Percentiles rank a stretch among this genome's conserved stretches.
These are phyloP conservation scores for Licmophora abbreviata DNA, from an alignment of 108 stramenopile genomes.

Conservation along the genomic window DNA sequence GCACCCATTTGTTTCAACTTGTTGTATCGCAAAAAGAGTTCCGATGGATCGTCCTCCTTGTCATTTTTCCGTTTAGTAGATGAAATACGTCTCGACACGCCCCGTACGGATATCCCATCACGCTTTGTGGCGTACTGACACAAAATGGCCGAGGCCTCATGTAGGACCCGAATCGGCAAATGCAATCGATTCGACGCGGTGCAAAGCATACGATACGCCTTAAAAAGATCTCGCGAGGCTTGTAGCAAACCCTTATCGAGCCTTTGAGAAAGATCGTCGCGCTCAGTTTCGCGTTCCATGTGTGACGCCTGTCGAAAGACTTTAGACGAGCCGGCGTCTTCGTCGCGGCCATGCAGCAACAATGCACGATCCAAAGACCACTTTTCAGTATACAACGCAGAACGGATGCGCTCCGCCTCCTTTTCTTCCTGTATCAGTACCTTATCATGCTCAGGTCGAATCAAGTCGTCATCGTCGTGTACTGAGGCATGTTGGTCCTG, in stretches of 20 bases:
- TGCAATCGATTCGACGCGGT: constrained; percentile 16
- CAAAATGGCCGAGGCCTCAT: constrained; percentile 24
- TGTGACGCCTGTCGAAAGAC: neutral
- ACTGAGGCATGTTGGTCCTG: too few species aligned
- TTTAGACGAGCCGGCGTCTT: constrained; percentile 7
- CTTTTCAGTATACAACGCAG: constrained; percentile 35
- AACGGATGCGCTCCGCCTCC: constrained; percentile 14
- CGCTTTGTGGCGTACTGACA: constrained; percentile 24
- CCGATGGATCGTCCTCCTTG: constrained; percentile 9
- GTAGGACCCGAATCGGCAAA: constrained; percentile 24
- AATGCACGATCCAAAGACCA: constrained; percentile 57
- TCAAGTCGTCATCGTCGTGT: neutral
- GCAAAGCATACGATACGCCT: constrained; percentile 28
- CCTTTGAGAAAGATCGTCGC: constrained; percentile 15
- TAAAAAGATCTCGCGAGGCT: constrained; percentile 38
- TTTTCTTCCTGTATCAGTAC: constrained; percentile 34
- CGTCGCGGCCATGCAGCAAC: constrained; percentile 20
- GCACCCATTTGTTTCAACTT: constrained; percentile 33
- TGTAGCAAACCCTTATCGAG: constrained; percentile 23
- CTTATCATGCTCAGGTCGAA: constrained; percentile 35
- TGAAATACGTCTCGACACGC: constrained; percentile 30
- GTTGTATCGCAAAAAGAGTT: constrained; percentile 23
- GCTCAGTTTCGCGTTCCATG: constrained; percentile 6
- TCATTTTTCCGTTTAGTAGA: neutral
- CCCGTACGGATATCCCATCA: constrained; percentile 36